Evolutionary conservation across 306 rosid genomes (phyloP), one percentile per base, ranked within the genome.

Genomic region (Crataegus laevigata): DNA sequence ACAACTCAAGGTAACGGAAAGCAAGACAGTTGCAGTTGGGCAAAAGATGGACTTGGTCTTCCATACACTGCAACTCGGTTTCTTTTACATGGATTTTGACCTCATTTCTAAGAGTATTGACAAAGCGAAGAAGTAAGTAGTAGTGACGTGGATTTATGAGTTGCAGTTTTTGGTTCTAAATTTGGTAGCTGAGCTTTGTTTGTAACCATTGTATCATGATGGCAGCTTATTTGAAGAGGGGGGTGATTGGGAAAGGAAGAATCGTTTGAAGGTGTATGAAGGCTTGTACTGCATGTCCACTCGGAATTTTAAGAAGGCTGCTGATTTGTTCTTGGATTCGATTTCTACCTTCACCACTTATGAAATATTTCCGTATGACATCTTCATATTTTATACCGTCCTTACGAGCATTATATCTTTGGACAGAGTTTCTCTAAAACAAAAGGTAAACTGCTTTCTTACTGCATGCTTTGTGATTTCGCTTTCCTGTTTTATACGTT

Each of bases 241-340:
- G 52, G 99, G 99, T 72, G 99, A 94, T 79, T 94, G 99, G 99
- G 99, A 94, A 83, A 88, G 99, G 85, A 94, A 94, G 90, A 94
- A 94, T 61, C 82, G 99, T 11, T 73, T 94, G 84, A 92, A 94
- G 90, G 97, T 94, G 60, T 94, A 94, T 60, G 99, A 94, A 84
- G 97, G 99, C 81, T 74, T 94, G 82, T 92, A 76, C 84, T 90
- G 90, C 89, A 86, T 94, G 98, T 88, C 98, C 65, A 92, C 93
- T 68, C 87, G 98, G 50, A 94, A 92, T 85, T 92, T 94, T 79
- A 88, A 85, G 91, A 89, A 92, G 87, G 99, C 99, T 78, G 91
- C 97, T 4, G 54, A 65, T 76, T 75, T 94, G 80, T 94, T 94
- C 83, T 81, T 92, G 85, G 98, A 94, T 84, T 94, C 99, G 47